Percentiles rank a stretch among this genome's conserved stretches.
Evolutionary conservation across 1,284 basidiomycete species (phyloP).

Genomic region (Ganoderma lucidum): DNA sequence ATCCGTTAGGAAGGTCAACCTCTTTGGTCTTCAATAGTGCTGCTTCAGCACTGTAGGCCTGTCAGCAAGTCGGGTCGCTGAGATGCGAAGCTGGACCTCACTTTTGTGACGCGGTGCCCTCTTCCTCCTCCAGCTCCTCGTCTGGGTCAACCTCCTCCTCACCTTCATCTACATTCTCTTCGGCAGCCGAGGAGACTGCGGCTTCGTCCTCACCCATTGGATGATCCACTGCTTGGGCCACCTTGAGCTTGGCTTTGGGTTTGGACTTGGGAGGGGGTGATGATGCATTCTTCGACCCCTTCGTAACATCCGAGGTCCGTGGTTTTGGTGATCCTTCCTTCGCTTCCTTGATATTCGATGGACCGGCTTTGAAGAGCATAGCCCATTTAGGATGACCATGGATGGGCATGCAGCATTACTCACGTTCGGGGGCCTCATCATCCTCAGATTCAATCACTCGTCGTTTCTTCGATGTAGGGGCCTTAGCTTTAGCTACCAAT

Average conservation of each 20-base stretch:
- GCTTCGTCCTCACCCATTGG: constrained; percentile 31
- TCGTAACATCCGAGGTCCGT: neutral
- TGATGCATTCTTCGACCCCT: constrained; percentile 8
- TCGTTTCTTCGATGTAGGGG: constrained; percentile 37
- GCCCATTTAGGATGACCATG: neutral
- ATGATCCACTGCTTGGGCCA: constrained; percentile 16
- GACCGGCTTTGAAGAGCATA: constrained; percentile 18
- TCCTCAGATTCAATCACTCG: constrained; percentile 67
- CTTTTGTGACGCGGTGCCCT: constrained; percentile 69
- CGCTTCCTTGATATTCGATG: constrained; percentile 16
- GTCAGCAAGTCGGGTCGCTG: neutral
- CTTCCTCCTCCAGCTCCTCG: constrained; percentile 59
- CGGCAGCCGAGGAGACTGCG: constrained; percentile 28
- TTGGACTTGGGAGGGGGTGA: constrained; percentile 6
- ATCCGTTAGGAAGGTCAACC: constrained; percentile 85
- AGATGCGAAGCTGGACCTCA: constrained; percentile 42
- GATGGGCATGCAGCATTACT: neutral
- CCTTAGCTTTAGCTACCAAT: constrained; percentile 15
- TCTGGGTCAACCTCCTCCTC: constrained; percentile 65
- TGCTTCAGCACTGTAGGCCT: constrained; percentile 70
- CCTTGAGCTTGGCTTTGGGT: constrained; percentile 9
- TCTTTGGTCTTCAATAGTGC: constrained; percentile 69
- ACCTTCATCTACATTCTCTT: constrained; percentile 38
- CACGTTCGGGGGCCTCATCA: constrained; percentile 33
- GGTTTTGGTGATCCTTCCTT: neutral